phyloP scores from a whole-genome alignment of 2,329 filamentous ascomycete species.

The Thelonectria blattea region DNA sequence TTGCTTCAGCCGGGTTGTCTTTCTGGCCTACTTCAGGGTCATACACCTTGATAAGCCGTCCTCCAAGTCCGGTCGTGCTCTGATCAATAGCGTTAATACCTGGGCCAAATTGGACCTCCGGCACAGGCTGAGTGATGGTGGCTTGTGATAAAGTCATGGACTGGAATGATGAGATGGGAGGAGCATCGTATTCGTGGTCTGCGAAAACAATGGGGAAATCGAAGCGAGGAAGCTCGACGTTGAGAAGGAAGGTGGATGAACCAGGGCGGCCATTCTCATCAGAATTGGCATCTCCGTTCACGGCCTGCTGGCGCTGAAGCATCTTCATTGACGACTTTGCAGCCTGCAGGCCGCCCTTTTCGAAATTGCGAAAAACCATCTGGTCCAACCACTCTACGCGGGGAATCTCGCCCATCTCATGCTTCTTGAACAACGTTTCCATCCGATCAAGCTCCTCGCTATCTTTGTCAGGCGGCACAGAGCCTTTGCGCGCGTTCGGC shows the following conservation, averaged over 20 bases:
- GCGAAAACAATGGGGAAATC: conserved; percentile 96
- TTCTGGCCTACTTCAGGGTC: conserved; percentile 89
- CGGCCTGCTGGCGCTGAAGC: conserved; percentile 54
- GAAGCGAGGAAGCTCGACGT: conserved; percentile 91
- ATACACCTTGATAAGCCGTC: conserved; percentile 81
- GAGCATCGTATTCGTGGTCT: conserved; percentile 88
- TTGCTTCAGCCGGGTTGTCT: conserved; percentile 94
- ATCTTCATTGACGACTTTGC: conserved; percentile 69
- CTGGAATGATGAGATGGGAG: conserved; percentile 78
- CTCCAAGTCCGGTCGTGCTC: conserved; percentile 53
- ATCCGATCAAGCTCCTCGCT: conserved; percentile 86
- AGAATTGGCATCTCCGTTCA: conserved; percentile 46
- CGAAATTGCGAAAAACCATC: conserved; percentile 87
- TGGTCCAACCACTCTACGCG: conserved; percentile 95
- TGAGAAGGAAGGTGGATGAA: conserved; percentile 74
- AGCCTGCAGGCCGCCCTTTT: conserved; percentile 73
- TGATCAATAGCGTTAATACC: conserved; percentile 77
- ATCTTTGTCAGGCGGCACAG: conserved; percentile 68
- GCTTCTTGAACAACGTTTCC: conserved; percentile 92
- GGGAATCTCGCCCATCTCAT: conserved; percentile 96
- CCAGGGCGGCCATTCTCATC: conserved; percentile 53
- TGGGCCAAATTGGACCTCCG: conserved; percentile 87
- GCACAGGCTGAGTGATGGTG: conserved; percentile 77
- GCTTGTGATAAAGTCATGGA: conserved; percentile 63
- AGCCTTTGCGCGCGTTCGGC: conserved; percentile 56